Conservation (phyloP, 805 yeast species). For the Starmera quercuum region DNA sequence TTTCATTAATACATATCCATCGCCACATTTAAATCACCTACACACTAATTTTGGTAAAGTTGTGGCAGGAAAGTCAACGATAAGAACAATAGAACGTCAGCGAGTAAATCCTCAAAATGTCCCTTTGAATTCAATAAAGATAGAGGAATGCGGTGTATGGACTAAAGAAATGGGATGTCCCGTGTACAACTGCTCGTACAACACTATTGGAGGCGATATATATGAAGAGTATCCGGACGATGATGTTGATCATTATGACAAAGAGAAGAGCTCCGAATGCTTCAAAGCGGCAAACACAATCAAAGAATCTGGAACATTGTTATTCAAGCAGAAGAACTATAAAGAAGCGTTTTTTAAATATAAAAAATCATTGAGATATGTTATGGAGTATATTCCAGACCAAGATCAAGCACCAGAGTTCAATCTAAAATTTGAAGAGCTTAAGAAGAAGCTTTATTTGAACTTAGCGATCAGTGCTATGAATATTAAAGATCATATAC, state of each 20-base stretch:
- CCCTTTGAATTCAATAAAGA: slow-evolving; percentile 34
- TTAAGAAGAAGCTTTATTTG: slow-evolving; percentile 32
- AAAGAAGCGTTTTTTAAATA: slow-evolving; percentile 55
- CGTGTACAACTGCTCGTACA: slow-evolving; percentile 53
- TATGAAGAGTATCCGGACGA: slow-evolving; percentile 75
- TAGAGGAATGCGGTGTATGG: slow-evolving; percentile 62
- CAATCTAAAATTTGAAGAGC: slow-evolving; percentile 37
- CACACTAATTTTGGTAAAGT: slow-evolving; percentile 77
- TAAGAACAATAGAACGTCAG: slow-evolving; percentile 55
- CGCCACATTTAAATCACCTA: slow-evolving; percentile 69
- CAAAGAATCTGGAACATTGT: slow-evolving; percentile 57
- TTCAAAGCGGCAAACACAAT: slow-evolving; percentile 44
- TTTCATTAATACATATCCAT: slow-evolving; percentile 60
- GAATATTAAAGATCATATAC: slow-evolving; percentile 40
- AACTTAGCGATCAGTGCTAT: slow-evolving; percentile 53
- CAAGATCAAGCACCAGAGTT: slow-evolving; percentile 48
- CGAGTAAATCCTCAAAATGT: slow-evolving; percentile 36
- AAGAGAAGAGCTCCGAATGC: slow-evolving; percentile 46
- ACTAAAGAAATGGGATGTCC: slow-evolving; percentile 43
- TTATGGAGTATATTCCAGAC: slow-evolving; percentile 69
- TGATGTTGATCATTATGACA: slow-evolving; percentile 56
- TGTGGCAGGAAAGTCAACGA: slow-evolving; percentile 56
- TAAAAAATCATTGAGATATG: slow-evolving; percentile 56
- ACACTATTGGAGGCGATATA: slow-evolving; percentile 56
- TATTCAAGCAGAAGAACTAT: slow-evolving; percentile 46